phyloP scores from a whole-genome alignment of 345 rosid species.

The Toxicodendron radicans region DNA sequence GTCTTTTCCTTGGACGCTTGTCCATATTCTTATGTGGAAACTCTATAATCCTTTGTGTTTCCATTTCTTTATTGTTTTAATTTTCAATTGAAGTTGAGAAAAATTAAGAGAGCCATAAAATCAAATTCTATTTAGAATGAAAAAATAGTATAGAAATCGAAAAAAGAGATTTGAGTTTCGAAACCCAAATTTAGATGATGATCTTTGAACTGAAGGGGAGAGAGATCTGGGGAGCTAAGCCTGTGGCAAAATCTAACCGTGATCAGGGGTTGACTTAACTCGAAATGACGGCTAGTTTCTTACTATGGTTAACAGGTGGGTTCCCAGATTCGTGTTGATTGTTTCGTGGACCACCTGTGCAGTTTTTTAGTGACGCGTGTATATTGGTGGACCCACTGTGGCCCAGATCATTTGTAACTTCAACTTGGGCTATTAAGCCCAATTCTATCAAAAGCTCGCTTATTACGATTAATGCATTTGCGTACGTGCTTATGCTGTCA shows the following conservation, averaged over 20 bases:
- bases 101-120: conserved; percentile 1
- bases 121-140: not conserved
- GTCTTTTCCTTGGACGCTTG: conserved; percentile 74
- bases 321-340: not conserved
- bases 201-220: not conserved
- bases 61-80: conserved; percentile 36
- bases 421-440: not conserved
- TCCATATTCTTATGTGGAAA: conserved; percentile 58
- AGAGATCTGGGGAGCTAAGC: conserved; percentile 19
- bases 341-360: not conserved
- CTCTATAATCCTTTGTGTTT: conserved; percentile 64
- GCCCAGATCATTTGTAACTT: not conserved
- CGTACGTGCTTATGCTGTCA: not conserved
- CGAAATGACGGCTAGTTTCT: conserved; percentile 12
- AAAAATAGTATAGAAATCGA: conserved; percentile 18
- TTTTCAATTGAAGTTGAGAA: conserved; percentile 6
- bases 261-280: conserved; percentile 25
- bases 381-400: not conserved
- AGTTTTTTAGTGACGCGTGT: not conserved
- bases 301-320: conserved; percentile 25
- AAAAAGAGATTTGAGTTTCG: conserved; percentile 25
- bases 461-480: not conserved
- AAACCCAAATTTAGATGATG: conserved; percentile 38
- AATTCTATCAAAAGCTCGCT: not conserved
- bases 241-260: conserved; percentile 23